Evolutionary conservation across 2,329 filamentous ascomycete genomes (phyloP).

Genomic region (Xylariaceae sp.): DNA sequence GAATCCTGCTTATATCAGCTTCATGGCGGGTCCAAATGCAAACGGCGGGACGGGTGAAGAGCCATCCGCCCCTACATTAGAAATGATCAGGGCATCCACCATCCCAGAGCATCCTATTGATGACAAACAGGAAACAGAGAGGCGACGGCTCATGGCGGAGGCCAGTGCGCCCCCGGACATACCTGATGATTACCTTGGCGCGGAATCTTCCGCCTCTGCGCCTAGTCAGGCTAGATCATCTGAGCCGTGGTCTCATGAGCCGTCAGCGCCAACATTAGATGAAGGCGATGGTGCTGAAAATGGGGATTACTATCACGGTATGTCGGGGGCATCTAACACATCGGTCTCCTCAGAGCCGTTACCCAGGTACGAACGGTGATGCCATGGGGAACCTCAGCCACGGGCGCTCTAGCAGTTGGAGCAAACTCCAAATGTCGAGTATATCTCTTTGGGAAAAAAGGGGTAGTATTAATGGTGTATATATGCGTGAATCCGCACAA

Average conservation of each 20-base stretch:
- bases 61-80: constrained; percentile 43
- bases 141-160: constrained; percentile 46
- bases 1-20: not conserved
- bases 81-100: constrained; percentile 35
- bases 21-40: not conserved
- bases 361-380: constrained; percentile 35
- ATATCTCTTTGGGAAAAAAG: not conserved
- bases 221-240: constrained; percentile 22
- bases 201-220: constrained; percentile 21
- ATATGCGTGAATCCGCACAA: constrained; percentile 3
- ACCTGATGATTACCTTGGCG: constrained; percentile 21
- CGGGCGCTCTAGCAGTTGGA: not conserved
- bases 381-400: not conserved
- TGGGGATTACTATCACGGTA: constrained; percentile 40
- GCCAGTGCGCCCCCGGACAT: constrained; percentile 46
- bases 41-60: constrained; percentile 15
- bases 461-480: constrained; percentile 6
- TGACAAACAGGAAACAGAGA: constrained; percentile 66
- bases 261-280: constrained; percentile 31
- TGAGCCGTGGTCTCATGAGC: constrained; percentile 23
- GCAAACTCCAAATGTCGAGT: not conserved
- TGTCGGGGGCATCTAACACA: constrained; percentile 42
- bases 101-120: constrained; percentile 42
- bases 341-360: constrained; percentile 28
- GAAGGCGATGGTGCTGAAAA: constrained; percentile 23